phyloP scores from a whole-genome alignment of 2,329 filamentous ascomycete species.

The Polychaeton citri region DNA sequence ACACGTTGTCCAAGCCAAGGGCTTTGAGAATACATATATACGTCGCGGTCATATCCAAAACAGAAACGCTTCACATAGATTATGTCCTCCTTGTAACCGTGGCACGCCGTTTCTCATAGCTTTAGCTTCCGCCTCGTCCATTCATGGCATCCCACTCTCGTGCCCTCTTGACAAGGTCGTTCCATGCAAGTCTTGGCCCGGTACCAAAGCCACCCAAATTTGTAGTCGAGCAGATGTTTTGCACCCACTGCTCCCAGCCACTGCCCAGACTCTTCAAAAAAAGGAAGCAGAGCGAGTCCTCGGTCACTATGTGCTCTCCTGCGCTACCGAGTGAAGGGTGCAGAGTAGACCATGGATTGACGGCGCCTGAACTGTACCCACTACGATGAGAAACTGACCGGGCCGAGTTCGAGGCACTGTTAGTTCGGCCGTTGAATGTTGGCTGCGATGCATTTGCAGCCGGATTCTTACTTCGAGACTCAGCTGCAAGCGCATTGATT shows the following conservation, averaged over 20 bases:
- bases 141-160: conserved; percentile 8
- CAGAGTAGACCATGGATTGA: conserved; percentile 1
- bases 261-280: conserved; percentile 16
- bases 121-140: neutral
- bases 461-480: conserved; percentile 1
- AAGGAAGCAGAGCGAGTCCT: conserved; percentile 17
- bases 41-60: no score
- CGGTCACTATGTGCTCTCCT: conserved; percentile 8
- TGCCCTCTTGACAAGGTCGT: conserved; percentile 13
- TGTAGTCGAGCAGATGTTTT: conserved; percentile 14
- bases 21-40: no score
- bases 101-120: no score
- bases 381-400: neutral
- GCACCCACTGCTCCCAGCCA: conserved; percentile 12
- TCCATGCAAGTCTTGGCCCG: conserved; percentile 15
- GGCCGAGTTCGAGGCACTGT: neutral
- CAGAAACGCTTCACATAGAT: no score
- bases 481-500: conserved; percentile 12
- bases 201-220: conserved; percentile 21
- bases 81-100: no score
- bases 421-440: neutral
- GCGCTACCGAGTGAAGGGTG: conserved; percentile 1
- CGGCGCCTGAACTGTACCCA: neutral
- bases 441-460: neutral
- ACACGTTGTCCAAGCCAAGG: no score